Evolutionary conservation across 257 asterid genomes (phyloP).

Genomic region (Gentiana macrophylla): DNA sequence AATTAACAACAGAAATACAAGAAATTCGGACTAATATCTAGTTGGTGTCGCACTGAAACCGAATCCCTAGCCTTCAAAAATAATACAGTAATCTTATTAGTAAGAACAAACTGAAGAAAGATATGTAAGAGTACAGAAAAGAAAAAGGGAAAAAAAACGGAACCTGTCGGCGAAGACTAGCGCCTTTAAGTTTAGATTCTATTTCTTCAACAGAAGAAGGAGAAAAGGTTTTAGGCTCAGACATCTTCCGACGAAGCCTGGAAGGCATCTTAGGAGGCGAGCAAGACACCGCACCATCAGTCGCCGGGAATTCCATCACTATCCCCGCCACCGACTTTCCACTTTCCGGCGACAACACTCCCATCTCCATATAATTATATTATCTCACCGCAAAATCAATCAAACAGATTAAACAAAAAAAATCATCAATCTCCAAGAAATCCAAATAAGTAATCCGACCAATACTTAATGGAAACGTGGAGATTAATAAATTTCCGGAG

Average conservation of each 20-base stretch:
- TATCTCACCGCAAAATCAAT: neutral
- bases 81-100: too few relatives aligned
- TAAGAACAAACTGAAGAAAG: too few relatives aligned
- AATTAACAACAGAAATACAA: too few relatives aligned
- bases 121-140: neutral
- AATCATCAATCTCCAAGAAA: neutral
- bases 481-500: too few relatives aligned
- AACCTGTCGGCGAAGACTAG: conserved; percentile 92
- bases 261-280: conserved; percentile 79
- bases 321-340: conserved; percentile 37
- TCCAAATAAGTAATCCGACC: too few relatives aligned
- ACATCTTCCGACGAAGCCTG: conserved; percentile 64
- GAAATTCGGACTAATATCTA: too few relatives aligned
- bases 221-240: conserved; percentile 60
- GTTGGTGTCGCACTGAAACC: too few relatives aligned
- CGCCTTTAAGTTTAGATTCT: conserved; percentile 76
- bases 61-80: neutral
- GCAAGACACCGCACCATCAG: conserved; percentile 50
- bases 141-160: neutral
- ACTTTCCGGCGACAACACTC: conserved; percentile 66
- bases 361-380: conserved; percentile 13
- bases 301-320: conserved; percentile 76
- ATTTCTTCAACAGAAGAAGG: conserved; percentile 74
- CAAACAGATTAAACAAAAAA: neutral
- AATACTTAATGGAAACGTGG: neutral